Evolutionary conservation across 2,329 filamentous ascomycete species (phyloP).

Genomic region (Cordyceps militaris): DNA sequence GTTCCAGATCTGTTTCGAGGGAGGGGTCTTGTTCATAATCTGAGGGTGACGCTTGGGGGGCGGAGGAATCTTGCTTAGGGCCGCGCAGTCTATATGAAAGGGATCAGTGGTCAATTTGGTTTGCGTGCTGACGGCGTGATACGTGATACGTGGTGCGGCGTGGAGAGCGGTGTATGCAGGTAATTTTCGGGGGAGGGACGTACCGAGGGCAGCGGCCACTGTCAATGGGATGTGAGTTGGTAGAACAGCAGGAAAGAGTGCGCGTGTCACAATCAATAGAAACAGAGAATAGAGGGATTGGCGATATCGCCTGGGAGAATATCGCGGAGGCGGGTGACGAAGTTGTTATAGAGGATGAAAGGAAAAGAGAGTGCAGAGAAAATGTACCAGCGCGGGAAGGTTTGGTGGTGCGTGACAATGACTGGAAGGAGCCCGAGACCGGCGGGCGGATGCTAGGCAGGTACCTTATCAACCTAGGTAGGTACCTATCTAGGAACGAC

Average conservation of each 20-base stretch:
- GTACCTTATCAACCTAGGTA: neutral
- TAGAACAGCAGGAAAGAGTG: neutral
- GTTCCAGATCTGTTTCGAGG: constrained; percentile 13
- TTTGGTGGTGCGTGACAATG: constrained; percentile 10
- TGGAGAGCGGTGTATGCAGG: constrained; percentile 9
- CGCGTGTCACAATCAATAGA: neutral
- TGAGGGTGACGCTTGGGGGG: constrained; percentile 10
- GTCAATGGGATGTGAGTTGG: neutral
- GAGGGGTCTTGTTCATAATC: constrained; percentile 14
- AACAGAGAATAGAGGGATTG: neutral
- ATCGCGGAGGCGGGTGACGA: constrained; percentile 1
- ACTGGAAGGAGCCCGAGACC: constrained; percentile 9
- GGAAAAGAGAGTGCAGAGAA: neutral
- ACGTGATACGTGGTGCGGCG: neutral
- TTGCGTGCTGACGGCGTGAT: neutral
- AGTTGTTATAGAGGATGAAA: constrained; percentile 5
- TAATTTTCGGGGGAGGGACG: neutral
- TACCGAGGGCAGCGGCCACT: constrained; percentile 10
- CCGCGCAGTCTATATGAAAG: neutral
- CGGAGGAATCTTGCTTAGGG: constrained; percentile 4
- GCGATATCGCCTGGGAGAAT: neutral
- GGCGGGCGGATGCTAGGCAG: neutral
- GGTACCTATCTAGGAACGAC: neutral
- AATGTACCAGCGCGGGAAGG: neutral
- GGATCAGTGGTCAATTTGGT: neutral